Evolutionary conservation across 208 protist genomes (phyloP).

Genomic region (Trypanosoma boissoni): DNA sequence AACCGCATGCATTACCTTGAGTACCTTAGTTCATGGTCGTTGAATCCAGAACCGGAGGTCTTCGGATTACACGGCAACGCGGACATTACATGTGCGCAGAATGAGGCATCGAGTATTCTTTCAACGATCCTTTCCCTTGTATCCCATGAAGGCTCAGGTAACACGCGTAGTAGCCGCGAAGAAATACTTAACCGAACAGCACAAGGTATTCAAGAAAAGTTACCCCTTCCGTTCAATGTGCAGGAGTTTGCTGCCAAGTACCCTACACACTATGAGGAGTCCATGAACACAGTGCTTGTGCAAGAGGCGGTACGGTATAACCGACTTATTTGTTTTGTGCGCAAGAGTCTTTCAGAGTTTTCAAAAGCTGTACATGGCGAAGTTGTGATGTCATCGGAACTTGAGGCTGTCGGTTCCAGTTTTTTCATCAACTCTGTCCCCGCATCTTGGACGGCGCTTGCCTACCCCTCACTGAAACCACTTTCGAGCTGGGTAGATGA

Average conservation of each 20-base stretch:
- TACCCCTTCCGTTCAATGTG: slow-evolving; percentile 86
- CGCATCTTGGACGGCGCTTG: slow-evolving; percentile 73
- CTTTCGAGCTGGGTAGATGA: slow-evolving; percentile 97
- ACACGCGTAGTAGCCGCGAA: slow-evolving; percentile 43
- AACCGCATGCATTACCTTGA: slow-evolving; percentile 85
- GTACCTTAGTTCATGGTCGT: slow-evolving; percentile 88
- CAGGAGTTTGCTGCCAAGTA: slow-evolving; percentile 82
- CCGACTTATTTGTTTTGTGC: slow-evolving; percentile 89
- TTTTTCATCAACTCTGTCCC: slow-evolving; percentile 96
- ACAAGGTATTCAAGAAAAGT: slow-evolving; percentile 74
- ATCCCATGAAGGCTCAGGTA: slow-evolving; percentile 57
- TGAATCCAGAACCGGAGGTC: slow-evolving; percentile 93
- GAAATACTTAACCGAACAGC: slow-evolving; percentile 79
- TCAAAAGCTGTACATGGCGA: slow-evolving; percentile 92
- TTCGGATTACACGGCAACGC: slow-evolving; percentile 97
- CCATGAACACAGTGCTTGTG: slow-evolving; percentile 95
- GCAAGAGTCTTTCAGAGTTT: slow-evolving; percentile 89
- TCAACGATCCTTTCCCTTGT: slow-evolving; percentile 81
- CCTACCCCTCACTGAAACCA: slow-evolving; percentile 96
- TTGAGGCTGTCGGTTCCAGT: slow-evolving; percentile 93
- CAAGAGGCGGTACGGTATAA: slow-evolving; percentile 95
- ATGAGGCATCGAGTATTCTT: slow-evolving; percentile 74
- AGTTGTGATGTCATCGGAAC: slow-evolving; percentile 95
- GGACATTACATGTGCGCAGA: slow-evolving; percentile 95
- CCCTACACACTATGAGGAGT: slow-evolving; percentile 91